Conservation (phyloP, 106 monocot genomes). For the Apostasia ramifera region DNA sequence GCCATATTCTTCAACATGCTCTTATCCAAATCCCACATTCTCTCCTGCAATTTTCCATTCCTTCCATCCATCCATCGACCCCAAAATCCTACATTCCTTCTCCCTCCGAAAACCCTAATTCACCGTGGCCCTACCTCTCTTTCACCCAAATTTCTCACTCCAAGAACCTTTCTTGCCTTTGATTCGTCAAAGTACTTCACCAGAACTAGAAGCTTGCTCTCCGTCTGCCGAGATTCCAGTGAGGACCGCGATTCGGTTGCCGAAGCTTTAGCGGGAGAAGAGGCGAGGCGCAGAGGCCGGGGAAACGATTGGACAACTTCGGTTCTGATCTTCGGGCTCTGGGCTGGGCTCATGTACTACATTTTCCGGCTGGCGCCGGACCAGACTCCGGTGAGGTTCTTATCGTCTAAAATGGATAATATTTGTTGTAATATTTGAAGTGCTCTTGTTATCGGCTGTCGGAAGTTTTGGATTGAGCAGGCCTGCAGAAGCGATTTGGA, state of each 20-base stretch:
- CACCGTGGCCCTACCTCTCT: not conserved
- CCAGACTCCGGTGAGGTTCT: slow-evolving; percentile 73
- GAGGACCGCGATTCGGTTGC: not conserved
- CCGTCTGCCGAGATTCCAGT: not conserved
- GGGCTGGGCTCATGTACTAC: slow-evolving; percentile 84
- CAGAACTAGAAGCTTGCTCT: not conserved
- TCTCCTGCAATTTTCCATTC: not conserved
- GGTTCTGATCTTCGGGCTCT: slow-evolving; percentile 73
- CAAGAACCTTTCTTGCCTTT: not conserved
- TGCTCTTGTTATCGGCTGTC: not conserved
- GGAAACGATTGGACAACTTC: slow-evolving; percentile 74
- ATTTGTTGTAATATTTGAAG: not conserved
- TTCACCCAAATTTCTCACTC: not conserved
- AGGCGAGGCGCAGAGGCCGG: slow-evolving; percentile 6
- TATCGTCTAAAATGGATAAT: slow-evolving; percentile 1
- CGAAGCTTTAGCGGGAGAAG: not conserved
- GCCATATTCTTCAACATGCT: not conserved
- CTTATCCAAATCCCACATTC: not conserved
- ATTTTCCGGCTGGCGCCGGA: slow-evolving; percentile 67
- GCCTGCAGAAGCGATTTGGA: not conserved
- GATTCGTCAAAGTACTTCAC: not conserved
- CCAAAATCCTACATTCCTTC: not conserved
- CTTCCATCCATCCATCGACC: not conserved
- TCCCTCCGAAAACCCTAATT: not conserved
- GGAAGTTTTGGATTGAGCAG: not conserved